Base-by-base conservation (phyloP, 768 basidiomycete species). In the Peribolospora baueri region DNA sequence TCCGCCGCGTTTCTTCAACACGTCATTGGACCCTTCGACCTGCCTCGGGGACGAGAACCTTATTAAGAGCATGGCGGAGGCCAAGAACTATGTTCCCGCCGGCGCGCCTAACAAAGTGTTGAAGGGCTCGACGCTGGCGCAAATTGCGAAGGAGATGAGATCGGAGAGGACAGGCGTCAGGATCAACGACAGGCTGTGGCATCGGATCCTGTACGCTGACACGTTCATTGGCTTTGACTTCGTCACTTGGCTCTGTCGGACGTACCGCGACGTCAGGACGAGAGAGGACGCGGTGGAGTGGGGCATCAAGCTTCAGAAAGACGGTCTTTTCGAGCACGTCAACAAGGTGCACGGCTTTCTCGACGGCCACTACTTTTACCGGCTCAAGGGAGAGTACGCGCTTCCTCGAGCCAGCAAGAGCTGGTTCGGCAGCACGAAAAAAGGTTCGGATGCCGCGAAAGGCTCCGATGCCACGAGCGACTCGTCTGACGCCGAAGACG, bases 301-400 rank as follows among this genome's bases (percentile, higher is more conserved):
- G 76, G 91, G 84, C 5, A 68, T 73, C 40, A 80, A 74, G 60
- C 66, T 95, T 25, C 74, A 78, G 61, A 80, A 85, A 46, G 78
- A 82, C 61, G 87, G 86, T 1, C 67, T 95, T 41, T 80, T 97
- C 62, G 81, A 83, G 59, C 88, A 93, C 67, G 80, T 81, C 63
- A 70, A 78, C 54, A 76, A 77, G 3, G 70, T 75, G 5, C 87
- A 90, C 65, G 78, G 76, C 7, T 93, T 93, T 68, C 66, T 91
- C 54, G 86, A 91, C 62, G 85, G 85, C 40, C 83, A 91, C 63
- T 88, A 91, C 67, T 88, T 81, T 65, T 91, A 91, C 66, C 78
- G 78, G 1, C 71, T 93, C 41, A 79, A 75, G 55, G 80, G 79
- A 37, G 84, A 86, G 59, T 83, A 79, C 61, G 73, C 78, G 8